Conservation (phyloP, 2,329 filamentous ascomycete species). For the Trichoderma harzianum region DNA sequence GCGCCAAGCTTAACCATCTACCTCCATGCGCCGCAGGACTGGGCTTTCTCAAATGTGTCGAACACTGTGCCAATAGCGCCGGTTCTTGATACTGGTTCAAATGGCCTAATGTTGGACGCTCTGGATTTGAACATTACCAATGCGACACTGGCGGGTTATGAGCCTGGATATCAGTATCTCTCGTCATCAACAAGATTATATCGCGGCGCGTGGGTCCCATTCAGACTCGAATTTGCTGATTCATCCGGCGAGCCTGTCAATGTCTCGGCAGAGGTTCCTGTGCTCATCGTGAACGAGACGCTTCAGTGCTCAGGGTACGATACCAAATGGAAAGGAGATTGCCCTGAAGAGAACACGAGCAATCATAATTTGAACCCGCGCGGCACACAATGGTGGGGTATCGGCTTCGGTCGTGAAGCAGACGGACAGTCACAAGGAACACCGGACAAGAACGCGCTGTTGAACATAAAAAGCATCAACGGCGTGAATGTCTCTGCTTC, state of each 20-base stretch:
- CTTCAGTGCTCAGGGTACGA: neutral
- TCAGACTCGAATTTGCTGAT: neutral
- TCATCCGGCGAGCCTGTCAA: neutral
- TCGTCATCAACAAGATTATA: neutral
- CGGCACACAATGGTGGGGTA: neutral
- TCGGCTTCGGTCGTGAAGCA: neutral
- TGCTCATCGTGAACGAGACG: neutral
- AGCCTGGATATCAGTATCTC: neutral
- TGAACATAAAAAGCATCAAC: neutral
- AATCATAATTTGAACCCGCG: neutral
- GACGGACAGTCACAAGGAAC: neutral
- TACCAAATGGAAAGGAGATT: neutral
- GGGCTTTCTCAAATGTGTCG: neutral
- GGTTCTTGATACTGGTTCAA: neutral
- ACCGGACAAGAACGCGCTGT: neutral
- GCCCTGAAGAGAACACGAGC: neutral
- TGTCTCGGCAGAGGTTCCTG: neutral
- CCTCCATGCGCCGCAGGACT: neutral
- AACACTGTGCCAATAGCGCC: neutral
- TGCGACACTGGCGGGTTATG: neutral
- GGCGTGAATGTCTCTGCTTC: neutral
- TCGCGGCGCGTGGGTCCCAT: neutral
- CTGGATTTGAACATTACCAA: neutral
- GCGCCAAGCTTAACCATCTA: neutral
- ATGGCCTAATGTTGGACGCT: neutral